Conservation (phyloP, 306 rosid species). For the Inga laurina region DNA sequence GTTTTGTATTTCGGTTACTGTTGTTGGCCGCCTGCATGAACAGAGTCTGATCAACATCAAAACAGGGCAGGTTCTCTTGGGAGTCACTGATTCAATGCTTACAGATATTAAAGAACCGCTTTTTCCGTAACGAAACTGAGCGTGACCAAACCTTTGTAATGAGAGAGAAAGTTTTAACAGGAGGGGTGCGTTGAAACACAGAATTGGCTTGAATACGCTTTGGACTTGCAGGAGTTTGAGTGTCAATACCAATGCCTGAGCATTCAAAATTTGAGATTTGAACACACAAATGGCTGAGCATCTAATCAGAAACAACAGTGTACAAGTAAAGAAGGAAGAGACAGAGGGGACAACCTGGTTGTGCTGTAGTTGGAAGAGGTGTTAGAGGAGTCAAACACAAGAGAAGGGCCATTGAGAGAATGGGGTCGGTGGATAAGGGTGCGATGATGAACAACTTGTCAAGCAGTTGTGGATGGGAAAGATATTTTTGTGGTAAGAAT, state of each 20-base stretch:
- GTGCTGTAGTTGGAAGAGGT: slow-evolving; percentile 36
- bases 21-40: slow-evolving; percentile 51
- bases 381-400: slow-evolving; percentile 34
- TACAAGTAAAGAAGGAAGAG: background rate
- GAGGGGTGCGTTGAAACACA: slow-evolving; percentile 33
- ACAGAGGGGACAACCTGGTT: slow-evolving; percentile 45
- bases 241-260: slow-evolving; percentile 17
- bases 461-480: background rate
- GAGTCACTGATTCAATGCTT: background rate
- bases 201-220: slow-evolving; percentile 30
- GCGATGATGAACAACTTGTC: background rate
- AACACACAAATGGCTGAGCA: slow-evolving; percentile 9
- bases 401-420: slow-evolving; percentile 51
- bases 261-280: background rate
- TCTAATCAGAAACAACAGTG: background rate
- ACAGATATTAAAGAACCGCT: background rate
- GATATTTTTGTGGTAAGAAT: background rate
- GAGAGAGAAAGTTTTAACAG: slow-evolving; percentile 31
- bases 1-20: slow-evolving; percentile 50
- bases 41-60: background rate
- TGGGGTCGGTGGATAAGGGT: background rate
- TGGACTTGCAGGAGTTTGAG: slow-evolving; percentile 1
- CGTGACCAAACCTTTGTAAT: slow-evolving; percentile 51
- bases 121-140: background rate
- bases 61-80: background rate